Percentiles rank a stretch among this genome's conserved stretches.
Conservation (phyloP, 805 yeast species). For the Citeromyces matritensis region DNA sequence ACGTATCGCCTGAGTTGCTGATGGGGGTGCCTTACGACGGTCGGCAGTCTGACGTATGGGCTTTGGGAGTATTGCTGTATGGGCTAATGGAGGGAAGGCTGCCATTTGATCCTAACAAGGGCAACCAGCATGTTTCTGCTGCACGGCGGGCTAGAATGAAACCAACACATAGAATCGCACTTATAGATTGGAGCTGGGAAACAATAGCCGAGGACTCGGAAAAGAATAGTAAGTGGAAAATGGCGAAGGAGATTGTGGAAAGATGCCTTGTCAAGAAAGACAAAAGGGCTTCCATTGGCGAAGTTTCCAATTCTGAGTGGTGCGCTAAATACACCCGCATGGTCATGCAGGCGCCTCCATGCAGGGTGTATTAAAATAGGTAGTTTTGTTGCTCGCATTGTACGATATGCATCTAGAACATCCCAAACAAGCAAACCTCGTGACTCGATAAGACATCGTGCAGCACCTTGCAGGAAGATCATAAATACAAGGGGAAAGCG, state of each 20-base stretch:
- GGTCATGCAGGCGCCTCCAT: too few species aligned
- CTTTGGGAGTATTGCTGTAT: constrained; percentile 83
- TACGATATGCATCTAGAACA: too few species aligned
- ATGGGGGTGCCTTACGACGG: constrained; percentile 92
- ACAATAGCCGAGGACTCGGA: constrained; percentile 7
- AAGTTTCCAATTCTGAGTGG: constrained; percentile 20
- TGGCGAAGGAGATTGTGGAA: constrained; percentile 35
- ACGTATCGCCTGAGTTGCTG: constrained; percentile 86
- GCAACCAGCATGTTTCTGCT: constrained; percentile 16
- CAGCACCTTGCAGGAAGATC: too few species aligned
- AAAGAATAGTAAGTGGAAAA: constrained; percentile 19
- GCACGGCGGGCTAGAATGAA: constrained; percentile 32
- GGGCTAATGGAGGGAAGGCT: constrained; percentile 72
- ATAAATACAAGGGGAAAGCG: too few species aligned
- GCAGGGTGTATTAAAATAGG: too few species aligned
- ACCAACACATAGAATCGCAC: constrained; percentile 80
- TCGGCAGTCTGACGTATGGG: constrained; percentile 85
- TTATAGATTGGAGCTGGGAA: constrained; percentile 84
- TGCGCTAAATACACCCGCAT: constrained; percentile 2
- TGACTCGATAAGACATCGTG: too few species aligned
- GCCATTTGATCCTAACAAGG: constrained; percentile 69
- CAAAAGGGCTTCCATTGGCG: constrained; percentile 18
- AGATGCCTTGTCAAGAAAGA: constrained; percentile 32
- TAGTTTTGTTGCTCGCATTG: too few species aligned
- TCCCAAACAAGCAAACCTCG: too few species aligned